Conservation (phyloP, 495 filamentous ascomycete genomes). For the Penicillium bovifimosum region DNA sequence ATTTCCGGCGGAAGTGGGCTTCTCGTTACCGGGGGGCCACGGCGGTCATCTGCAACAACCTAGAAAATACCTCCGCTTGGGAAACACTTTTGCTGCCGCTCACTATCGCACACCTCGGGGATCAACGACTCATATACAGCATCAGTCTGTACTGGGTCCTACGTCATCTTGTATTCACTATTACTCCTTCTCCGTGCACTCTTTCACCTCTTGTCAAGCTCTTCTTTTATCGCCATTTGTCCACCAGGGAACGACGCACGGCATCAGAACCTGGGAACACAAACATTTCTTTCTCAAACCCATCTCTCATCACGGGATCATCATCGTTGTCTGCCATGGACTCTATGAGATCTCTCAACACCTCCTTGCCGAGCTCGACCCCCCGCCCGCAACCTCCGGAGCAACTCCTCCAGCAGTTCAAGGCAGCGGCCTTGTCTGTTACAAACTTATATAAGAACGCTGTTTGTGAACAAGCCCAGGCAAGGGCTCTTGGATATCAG, state of each 20-base stretch:
- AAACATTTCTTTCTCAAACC: not conserved
- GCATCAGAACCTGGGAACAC: not conserved
- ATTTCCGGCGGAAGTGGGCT: constrained; percentile 1
- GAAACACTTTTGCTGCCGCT: not conserved
- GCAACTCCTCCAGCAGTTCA: constrained; percentile 83
- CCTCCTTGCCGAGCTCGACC: constrained; percentile 53
- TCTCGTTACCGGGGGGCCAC: constrained; percentile 3
- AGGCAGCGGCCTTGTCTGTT: constrained; percentile 84
- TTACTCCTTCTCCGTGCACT: not conserved
- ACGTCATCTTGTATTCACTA: not conserved
- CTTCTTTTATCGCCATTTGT: not conserved
- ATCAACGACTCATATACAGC: not conserved
- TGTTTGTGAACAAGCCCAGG: constrained; percentile 64
- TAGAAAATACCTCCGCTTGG: not conserved
- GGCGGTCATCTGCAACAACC: constrained; percentile 2
- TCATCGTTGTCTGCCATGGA: constrained; percentile 47
- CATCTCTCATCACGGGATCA: not conserved
- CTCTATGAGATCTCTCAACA: constrained; percentile 70
- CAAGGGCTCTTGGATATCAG: constrained; percentile 78
- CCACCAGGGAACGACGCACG: not conserved
- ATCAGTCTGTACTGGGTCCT: not conserved
- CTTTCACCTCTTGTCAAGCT: not conserved
- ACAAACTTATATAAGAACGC: constrained; percentile 95
- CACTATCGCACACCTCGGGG: constrained; percentile 4
- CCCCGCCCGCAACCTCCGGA: constrained; percentile 60